Conservation (phyloP, 495 filamentous ascomycete genomes). For the Xylaria longipes region DNA sequence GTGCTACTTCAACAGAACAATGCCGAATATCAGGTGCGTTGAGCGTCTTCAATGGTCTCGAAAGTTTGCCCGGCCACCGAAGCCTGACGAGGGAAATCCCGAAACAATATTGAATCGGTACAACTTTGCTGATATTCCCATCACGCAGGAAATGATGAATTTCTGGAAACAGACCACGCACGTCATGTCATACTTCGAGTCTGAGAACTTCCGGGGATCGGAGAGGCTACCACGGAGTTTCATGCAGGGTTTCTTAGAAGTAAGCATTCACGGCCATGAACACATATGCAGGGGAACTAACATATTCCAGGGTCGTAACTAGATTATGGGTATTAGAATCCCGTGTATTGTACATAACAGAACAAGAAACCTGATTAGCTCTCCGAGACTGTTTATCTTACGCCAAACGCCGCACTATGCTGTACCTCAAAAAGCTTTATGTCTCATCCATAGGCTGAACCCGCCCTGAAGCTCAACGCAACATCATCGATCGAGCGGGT, state of each 20-base stretch:
- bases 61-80: constrained; percentile 37
- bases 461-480: neutral
- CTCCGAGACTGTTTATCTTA: constrained; percentile 32
- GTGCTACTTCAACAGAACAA: constrained; percentile 86
- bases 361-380: constrained; percentile 38
- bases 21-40: constrained; percentile 80
- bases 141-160: constrained; percentile 87
- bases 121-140: constrained; percentile 3
- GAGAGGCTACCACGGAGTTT: constrained; percentile 83
- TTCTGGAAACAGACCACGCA: constrained; percentile 98
- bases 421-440: constrained; percentile 23
- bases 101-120: neutral
- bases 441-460: constrained; percentile 15
- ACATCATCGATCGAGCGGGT: constrained; percentile 9
- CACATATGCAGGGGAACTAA: constrained; percentile 25
- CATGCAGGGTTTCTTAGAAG: constrained; percentile 92
- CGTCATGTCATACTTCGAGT: constrained; percentile 94
- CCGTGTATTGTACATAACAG: constrained; percentile 43
- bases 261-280: constrained; percentile 40
- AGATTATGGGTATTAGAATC: constrained; percentile 37
- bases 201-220: constrained; percentile 76
- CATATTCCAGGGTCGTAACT: constrained; percentile 57
- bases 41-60: constrained; percentile 1
- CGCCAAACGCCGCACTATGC: constrained; percentile 43
- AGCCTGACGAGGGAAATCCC: constrained; percentile 22